Conservation (phyloP, 345 rosid genomes). For the thale cress (Arabidopsis thaliana) region DNA sequence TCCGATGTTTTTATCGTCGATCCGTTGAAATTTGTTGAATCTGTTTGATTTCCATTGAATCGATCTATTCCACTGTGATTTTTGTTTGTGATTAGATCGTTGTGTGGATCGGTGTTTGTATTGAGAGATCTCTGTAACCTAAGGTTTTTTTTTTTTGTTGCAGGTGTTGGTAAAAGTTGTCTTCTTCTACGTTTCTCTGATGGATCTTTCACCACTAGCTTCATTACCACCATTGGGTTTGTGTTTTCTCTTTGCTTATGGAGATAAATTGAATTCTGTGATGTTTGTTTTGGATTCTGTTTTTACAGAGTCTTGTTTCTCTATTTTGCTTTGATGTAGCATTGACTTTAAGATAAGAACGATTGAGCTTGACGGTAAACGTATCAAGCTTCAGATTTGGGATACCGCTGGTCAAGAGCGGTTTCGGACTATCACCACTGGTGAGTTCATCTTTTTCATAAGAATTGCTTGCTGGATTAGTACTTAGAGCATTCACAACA, state of each 20-base stretch:
- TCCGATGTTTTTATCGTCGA: not conserved
- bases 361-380: conserved; percentile 91
- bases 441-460: conserved; percentile 50
- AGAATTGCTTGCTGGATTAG: not conserved
- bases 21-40: not conserved
- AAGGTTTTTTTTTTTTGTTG: not conserved
- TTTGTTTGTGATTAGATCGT: conserved; percentile 35
- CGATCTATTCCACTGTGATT: conserved; percentile 23
- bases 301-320: not conserved
- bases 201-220: conserved; percentile 95
- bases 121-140: conserved; percentile 10
- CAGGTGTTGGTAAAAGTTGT: conserved; percentile 96
- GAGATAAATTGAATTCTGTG: not conserved
- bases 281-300: not conserved
- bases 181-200: conserved; percentile 95
- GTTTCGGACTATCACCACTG: conserved; percentile 86
- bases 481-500: not conserved
- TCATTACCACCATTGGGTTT: conserved; percentile 96
- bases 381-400: conserved; percentile 95
- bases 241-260: conserved; percentile 31
- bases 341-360: conserved; percentile 97
- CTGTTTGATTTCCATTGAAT: conserved; percentile 2
- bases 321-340: conserved; percentile 41
- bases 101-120: conserved; percentile 36
- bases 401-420: conserved; percentile 99